These are phyloP conservation scores for Taphrina wiesneri DNA, from an alignment of 1,139 yeast species.

Conservation along the genomic window DNA sequence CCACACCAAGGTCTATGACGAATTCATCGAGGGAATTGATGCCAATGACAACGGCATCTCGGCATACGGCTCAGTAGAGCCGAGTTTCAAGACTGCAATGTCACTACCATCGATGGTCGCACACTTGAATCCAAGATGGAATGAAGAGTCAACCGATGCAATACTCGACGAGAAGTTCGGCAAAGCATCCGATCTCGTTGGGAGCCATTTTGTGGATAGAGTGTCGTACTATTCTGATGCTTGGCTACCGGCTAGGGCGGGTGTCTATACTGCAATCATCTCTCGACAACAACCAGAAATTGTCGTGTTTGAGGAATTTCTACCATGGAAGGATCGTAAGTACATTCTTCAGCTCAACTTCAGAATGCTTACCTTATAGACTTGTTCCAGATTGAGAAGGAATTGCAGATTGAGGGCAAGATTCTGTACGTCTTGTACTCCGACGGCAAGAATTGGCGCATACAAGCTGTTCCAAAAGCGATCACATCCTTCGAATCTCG, in stretches of 20 bases:
- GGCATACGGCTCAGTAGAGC: constrained; percentile 54
- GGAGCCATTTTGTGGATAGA: constrained; percentile 67
- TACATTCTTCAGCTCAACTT: neutral
- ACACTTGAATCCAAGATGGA: constrained; percentile 84
- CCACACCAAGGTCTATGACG: constrained; percentile 73
- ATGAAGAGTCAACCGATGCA: constrained; percentile 55
- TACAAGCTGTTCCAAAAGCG: constrained; percentile 81
- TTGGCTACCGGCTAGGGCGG: constrained; percentile 86
- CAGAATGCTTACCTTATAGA: constrained; percentile 42
- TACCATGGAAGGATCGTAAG: constrained; percentile 87
- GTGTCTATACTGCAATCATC: constrained; percentile 70
- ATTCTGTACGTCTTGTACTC: constrained; percentile 76
- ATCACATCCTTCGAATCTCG: constrained; percentile 73
- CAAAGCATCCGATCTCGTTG: constrained; percentile 79
- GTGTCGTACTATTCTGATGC: constrained; percentile 75
- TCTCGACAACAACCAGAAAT: constrained; percentile 50
- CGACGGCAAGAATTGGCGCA: constrained; percentile 78
- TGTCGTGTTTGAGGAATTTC: constrained; percentile 66
- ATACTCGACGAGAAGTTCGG: constrained; percentile 67
- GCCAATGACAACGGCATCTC: constrained; percentile 94
- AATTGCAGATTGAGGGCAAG: constrained; percentile 55
- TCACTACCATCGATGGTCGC: constrained; percentile 67
- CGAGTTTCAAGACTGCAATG: constrained; percentile 53
- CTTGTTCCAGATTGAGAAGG: constrained; percentile 70
- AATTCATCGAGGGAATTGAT: constrained; percentile 86